These are phyloP conservation scores for Eleusine coracana DNA, from an alignment of 176 grass and related monocot genomes.

Conservation along the genomic window DNA sequence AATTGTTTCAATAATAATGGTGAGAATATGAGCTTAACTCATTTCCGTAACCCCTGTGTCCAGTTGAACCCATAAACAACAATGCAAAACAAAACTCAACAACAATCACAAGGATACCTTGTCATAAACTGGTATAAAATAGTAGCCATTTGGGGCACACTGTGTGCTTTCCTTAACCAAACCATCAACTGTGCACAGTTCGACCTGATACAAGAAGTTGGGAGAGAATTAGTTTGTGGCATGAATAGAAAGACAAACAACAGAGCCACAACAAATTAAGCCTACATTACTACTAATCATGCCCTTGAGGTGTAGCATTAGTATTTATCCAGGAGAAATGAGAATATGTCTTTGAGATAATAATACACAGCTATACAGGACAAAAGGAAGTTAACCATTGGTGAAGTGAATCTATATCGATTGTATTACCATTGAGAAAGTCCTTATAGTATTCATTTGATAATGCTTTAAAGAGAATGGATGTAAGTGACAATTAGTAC, in stretches of 20 bases:
- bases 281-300: not conserved
- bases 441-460: conserved; percentile 8
- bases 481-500: not conserved
- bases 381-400: not conserved
- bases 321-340: not conserved
- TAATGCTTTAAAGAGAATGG: not conserved
- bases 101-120: conserved; percentile 53
- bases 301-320: conserved; percentile 16
- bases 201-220: conserved; percentile 60
- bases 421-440: conserved; percentile 3
- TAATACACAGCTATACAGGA: conserved; percentile 6
- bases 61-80: not conserved
- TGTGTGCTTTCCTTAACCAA: conserved; percentile 94
- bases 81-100: conserved; percentile 21
- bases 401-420: not conserved
- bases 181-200: conserved; percentile 86
- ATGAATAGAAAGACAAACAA: not conserved
- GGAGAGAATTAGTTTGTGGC: conserved; percentile 29
- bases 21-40: conserved; percentile 15
- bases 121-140: conserved; percentile 96
- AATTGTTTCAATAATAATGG: conserved; percentile 1
- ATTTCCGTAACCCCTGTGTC: not conserved
- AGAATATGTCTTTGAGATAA: conserved; percentile 12
- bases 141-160: conserved; percentile 97
- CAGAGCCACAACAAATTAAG: not conserved